Percentiles rank a stretch among this genome's conserved stretches.
Conservation (phyloP, 2,329 filamentous ascomycete genomes). For the Aspergillus clavatus region DNA sequence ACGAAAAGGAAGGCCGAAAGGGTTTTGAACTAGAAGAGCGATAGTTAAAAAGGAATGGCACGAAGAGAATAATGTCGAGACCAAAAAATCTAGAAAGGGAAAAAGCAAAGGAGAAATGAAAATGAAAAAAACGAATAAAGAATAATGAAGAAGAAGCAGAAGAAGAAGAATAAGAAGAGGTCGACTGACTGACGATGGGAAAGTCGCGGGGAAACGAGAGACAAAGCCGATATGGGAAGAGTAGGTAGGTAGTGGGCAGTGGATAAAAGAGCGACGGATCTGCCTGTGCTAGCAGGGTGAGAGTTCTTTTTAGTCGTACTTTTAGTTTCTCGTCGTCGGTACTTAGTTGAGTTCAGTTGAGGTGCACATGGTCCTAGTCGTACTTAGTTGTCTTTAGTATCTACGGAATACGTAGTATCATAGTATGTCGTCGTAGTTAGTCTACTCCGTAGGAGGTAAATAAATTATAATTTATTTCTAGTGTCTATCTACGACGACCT, state of each 20-base stretch:
- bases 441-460: no score
- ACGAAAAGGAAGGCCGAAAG: constrained; percentile 16
- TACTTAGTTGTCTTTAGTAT: no score
- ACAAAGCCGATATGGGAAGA: constrained; percentile 27
- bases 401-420: no score
- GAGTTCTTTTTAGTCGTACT: constrained; percentile 19
- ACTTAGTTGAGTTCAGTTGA: constrained; percentile 8
- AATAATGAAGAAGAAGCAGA: constrained; percentile 21
- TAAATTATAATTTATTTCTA: no score
- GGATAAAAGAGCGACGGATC: constrained; percentile 36
- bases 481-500: no score
- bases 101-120: constrained; percentile 22
- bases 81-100: constrained; percentile 18
- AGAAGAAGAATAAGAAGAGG: neutral
- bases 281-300: constrained; percentile 30
- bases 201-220: constrained; percentile 32
- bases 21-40: constrained; percentile 13
- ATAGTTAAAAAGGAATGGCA: constrained; percentile 25
- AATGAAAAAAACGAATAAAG: constrained; percentile 27
- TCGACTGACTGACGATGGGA: constrained; percentile 12
- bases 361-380: constrained; percentile 4
- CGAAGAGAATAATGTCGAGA: constrained; percentile 12
- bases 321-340: neutral
- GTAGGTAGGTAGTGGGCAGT: constrained; percentile 21
- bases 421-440: no score